Base-by-base conservation (phyloP, 768 basidiomycete genomes). In the Nidularia pulvinata region DNA sequence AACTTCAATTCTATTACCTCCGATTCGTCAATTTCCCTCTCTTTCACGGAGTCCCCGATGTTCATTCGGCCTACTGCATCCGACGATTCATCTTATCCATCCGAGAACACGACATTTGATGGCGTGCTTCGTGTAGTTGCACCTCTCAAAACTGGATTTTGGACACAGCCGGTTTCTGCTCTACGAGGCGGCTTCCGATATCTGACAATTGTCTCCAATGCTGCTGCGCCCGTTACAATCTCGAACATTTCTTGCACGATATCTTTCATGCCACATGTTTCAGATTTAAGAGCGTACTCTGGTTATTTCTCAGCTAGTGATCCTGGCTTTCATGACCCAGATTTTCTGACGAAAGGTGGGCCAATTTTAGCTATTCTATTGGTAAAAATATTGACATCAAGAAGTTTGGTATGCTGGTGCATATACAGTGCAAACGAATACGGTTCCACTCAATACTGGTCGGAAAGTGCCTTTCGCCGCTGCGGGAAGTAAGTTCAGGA, bases 381-480 rank as follows among this genome's bases (percentile, higher is more conserved):
- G 37, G 50, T 44, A 22, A 36, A 51, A 22, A 49, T 5, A 33
- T 32, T 53, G n/a, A 46, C 9, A 14, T 33, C 4, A 43, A 47
- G 2, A 44, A 79, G 76, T 83, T 3, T 84, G 83, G 82, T 84
- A 82, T 60, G 74, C 82, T 0, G 83, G 83, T 4, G 82, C 82
- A 3, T 85, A 85, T 58, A 85, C 83, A 0, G 80, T 84, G 2
- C 82, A 84, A 57, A 82, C 81, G 2, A 80, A 82, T 54, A 82
- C 78, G 0, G 78, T 82, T 1, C 66, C 81, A 0, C 51, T 82
- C 7, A 57, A 83, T 55, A 82, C 79, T 0, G 83, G 82, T 0
- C 65, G 82, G 16, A 65, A 73, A 52, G 74, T 81, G 0, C 82
- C 81, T 0, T 74, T 79, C 53, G 70, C 75, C 0, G 62, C 76